Evolutionary conservation across 306 rosid genomes (phyloP).

Genomic region (Trifolium dubium): DNA sequence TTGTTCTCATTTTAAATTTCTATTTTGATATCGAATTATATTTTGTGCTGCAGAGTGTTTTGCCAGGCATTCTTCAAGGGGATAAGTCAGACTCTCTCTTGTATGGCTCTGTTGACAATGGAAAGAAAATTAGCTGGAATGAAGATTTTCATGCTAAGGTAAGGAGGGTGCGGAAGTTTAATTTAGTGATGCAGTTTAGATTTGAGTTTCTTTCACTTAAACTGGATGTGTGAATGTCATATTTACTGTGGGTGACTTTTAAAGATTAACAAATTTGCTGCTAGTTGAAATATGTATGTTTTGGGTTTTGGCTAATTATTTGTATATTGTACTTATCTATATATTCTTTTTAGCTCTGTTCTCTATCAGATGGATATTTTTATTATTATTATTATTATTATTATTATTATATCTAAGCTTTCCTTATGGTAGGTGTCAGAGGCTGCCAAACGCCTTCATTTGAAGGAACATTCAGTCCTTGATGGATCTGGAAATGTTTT

Average conservation of each 20-base stretch:
- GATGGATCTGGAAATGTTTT: slow-evolving; percentile 91
- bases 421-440: slow-evolving; percentile 69
- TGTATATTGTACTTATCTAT: neutral
- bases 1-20: slow-evolving; percentile 27
- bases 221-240: neutral
- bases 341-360: slow-evolving; percentile 18
- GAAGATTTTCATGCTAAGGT: slow-evolving; percentile 98
- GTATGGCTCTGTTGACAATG: slow-evolving; percentile 98
- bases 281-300: slow-evolving; percentile 19
- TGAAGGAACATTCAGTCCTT: slow-evolving; percentile 85
- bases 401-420: slow-evolving; percentile 32
- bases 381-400: slow-evolving; percentile 33
- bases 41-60: slow-evolving; percentile 77
- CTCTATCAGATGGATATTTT: slow-evolving; percentile 6
- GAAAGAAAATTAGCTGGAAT: slow-evolving; percentile 97
- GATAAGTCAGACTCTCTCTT: slow-evolving; percentile 95
- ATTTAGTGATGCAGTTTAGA: slow-evolving; percentile 25
- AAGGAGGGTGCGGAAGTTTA: slow-evolving; percentile 40
- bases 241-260: slow-evolving; percentile 10
- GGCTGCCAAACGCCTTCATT: slow-evolving; percentile 91
- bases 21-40: slow-evolving; percentile 27
- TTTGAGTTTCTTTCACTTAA: slow-evolving; percentile 31
- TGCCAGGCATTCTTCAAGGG: slow-evolving; percentile 99
- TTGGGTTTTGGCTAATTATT: slow-evolving; percentile 23
- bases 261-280: slow-evolving; percentile 7